Base-by-base conservation (phyloP, 192 early-diverging fungal species). In the Gonapodya prolifera region DNA sequence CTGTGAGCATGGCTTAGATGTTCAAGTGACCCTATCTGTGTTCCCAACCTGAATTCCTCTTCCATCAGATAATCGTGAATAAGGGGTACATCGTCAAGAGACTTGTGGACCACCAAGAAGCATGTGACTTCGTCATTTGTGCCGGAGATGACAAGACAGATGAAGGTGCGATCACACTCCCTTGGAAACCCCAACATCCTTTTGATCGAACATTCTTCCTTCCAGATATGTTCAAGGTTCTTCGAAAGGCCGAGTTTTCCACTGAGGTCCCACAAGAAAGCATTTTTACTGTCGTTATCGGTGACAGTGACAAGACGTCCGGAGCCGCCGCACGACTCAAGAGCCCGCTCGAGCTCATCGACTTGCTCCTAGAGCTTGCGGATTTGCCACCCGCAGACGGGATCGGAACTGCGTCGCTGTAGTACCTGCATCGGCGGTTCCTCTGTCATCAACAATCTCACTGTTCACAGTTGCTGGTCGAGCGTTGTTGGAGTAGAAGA, bases 71-170 rank as follows among this genome's bases (percentile, higher is more conserved):
- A 0, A 86, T 90, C 1, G 89, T 97, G 73, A 99, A 96, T 86
- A 99, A 98, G 86, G 98, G 98, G 8, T 95, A 98, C 82, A 97
- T 98, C 78, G 93, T 98, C 78, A 95, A 96, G 83, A 87, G 93
- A 2, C 79, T 99, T 71, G 75, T 95, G 29, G 78, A 79, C 1
- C 82, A 80, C 61, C 83, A 89, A 35, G 87, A 90, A 23, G 88
- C 89, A 1, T 88, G 87, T 75, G 95, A 95, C 73, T 99, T 99
- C 87, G 89, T 96, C 0, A 84, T 96, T 30, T 98, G 97, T 81
- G 94, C 92, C n/a, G 96, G 98, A 30, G 96, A 98, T 80, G 96
- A 97, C 85, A 91, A 92, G 82, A 98, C 96, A 0, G 98, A 98
- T 79, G 96, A 98, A 81, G 96, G 97, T 81, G 45, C 13, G n/a